Base-by-base conservation (phyloP, 306 rosid genomes). In the Vigna hirtella region DNA sequence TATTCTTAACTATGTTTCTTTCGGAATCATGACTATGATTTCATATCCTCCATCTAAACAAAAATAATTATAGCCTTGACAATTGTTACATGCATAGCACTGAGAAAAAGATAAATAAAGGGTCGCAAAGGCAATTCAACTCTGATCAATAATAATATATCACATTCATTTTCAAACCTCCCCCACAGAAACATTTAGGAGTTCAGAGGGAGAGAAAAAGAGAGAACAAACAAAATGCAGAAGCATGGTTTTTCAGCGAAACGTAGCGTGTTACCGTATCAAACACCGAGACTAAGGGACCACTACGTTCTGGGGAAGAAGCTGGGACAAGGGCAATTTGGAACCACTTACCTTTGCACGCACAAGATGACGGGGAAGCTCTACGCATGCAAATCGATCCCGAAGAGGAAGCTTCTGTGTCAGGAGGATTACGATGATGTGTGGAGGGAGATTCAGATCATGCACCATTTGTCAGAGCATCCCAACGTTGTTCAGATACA, bases 401-500 rank as follows among this genome's bases (percentile, higher is more conserved):
- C 98, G 2, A 93, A 93, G 85, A 86, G 96, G 4, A 93, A 93
- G 89, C 91, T 93, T 13, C 9, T 88, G 40, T 91, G 90, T 74
- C 78, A 72, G 13, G 98, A 91, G 34, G 96, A 93, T 55, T 93
- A 88, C 66, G 98, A 93, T 0, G 96, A 93, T 34, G 98, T 93
- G 34, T 93, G 98, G 96, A 84, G 98, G 55, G 98, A 93, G 94
- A 88, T 93, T 85, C 94, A 93, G 85, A 93, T 93, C 86, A 93
- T 93, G 98, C 98, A 91, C 61, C 98, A 93, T 73, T 77, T 93
- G 18, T 91, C 94, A 0, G 98, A 88, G 64, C 93, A 93, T 28
- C 85, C 90, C 3, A 76, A 79, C 83, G 91, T 93, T 62, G 98
- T 93, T 49, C 91, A 73, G 59, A 93, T 93, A 64, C 86, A 88